A percentile compares a stretch with the other conserved stretches of the same genome.
Conservation (phyloP, 345 rosid genomes). For the Combretum micranthum region DNA sequence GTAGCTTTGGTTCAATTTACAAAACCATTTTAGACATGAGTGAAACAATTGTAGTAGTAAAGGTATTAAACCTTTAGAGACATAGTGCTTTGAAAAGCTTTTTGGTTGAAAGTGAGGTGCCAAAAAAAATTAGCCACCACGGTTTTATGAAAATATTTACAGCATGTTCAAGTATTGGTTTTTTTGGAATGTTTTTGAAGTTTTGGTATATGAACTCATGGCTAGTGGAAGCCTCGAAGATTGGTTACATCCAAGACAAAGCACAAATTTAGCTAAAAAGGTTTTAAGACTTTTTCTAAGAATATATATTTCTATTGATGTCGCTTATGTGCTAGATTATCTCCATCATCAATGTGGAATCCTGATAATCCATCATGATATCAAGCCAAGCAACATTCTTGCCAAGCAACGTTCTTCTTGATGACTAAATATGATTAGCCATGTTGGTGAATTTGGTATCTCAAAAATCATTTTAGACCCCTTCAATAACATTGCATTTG, state of each 20-base stretch:
- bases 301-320: conserved; percentile 8
- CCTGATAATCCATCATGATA: conserved; percentile 11
- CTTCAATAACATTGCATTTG: background rate
- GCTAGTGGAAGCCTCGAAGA: conserved; percentile 13
- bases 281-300: background rate
- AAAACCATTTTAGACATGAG: conserved; percentile 2
- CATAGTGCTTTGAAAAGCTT: conserved; percentile 15
- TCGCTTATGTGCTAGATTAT: conserved; percentile 12
- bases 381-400: too few relatives aligned
- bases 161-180: conserved; percentile 11
- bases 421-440: conserved; percentile 9
- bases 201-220: conserved; percentile 21
- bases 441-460: conserved; percentile 17
- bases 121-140: conserved; percentile 13
- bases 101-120: conserved; percentile 10
- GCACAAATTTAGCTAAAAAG: background rate
- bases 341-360: conserved; percentile 8
- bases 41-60: conserved; percentile 9
- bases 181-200: conserved; percentile 17
- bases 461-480: background rate
- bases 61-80: conserved; percentile 14
- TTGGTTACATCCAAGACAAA: conserved; percentile 10
- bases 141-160: conserved; percentile 14
- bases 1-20: conserved; percentile 13
- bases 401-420: conserved; percentile 19